Evolutionary conservation across 2,329 filamentous ascomycete species (phyloP).

Genomic region (Coccinonectria pachysandricola): DNA sequence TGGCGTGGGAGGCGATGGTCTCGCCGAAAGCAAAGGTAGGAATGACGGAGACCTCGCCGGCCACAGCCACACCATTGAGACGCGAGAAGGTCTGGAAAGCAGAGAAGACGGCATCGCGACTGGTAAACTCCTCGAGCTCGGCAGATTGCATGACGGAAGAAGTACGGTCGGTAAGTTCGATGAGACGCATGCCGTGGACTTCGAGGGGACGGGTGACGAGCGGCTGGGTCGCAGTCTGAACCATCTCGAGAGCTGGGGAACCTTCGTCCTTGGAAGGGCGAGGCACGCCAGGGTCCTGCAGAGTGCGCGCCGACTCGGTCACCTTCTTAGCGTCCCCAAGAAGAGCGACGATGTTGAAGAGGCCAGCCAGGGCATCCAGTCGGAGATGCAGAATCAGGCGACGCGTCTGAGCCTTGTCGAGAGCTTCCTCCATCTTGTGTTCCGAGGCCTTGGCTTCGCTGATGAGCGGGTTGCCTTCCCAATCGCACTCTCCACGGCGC

Average conservation of each 20-base stretch:
- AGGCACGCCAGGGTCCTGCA: conserved; percentile 3
- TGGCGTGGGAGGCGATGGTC: conserved; percentile 59
- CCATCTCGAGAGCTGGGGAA: not conserved
- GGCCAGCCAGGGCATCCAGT: conserved; percentile 18
- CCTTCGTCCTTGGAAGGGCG: conserved; percentile 1
- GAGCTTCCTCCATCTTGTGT: conserved; percentile 16
- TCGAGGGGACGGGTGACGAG: conserved; percentile 11
- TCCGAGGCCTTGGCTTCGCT: conserved; percentile 16
- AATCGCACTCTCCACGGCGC: conserved; percentile 83
- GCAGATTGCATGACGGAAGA: conserved; percentile 93
- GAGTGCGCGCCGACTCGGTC: not conserved
- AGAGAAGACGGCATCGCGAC: conserved; percentile 77
- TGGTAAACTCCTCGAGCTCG: conserved; percentile 63
- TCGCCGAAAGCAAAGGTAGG: conserved; percentile 71
- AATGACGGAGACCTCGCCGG: conserved; percentile 70
- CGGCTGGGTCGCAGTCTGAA: conserved; percentile 1
- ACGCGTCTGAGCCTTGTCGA: conserved; percentile 17
- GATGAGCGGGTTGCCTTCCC: conserved; percentile 42
- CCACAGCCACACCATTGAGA: conserved; percentile 72
- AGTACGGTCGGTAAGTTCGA: conserved; percentile 83
- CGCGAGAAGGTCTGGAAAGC: conserved; percentile 83
- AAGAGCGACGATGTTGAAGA: conserved; percentile 20
- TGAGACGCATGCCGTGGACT: conserved; percentile 66
- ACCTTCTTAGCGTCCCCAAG: conserved; percentile 14
- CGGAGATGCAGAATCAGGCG: conserved; percentile 19